A percentile compares a stretch with the other conserved stretches of the same genome.
Evolutionary conservation across 495 filamentous ascomycete species (phyloP).

Genomic region (Aspergillus leporis): DNA sequence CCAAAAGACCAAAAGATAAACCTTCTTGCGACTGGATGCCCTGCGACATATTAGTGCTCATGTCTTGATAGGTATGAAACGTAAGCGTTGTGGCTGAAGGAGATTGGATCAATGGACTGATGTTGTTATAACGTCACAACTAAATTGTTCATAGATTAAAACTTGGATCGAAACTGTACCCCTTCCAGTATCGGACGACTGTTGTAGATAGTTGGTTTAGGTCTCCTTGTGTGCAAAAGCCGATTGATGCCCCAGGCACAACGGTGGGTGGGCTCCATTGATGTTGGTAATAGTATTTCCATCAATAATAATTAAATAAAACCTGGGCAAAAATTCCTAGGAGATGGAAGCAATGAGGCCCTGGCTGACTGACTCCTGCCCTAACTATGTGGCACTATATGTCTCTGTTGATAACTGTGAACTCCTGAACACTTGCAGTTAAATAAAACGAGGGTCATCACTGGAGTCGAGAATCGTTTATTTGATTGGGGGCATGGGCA

Average conservation of each 20-base stretch:
- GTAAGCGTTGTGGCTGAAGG: not conserved
- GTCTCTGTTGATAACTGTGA: not conserved
- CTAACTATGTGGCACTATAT: not conserved
- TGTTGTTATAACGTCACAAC: not conserved
- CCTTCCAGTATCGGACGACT: not conserved
- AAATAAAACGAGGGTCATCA: not conserved
- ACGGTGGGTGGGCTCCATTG: not conserved
- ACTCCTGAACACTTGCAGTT: not conserved
- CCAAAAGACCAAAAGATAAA: not conserved
- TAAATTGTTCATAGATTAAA: not conserved
- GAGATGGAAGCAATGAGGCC: not conserved
- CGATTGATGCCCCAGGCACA: not conserved
- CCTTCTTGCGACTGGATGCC: slow-evolving; percentile 6
- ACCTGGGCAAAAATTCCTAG: not conserved
- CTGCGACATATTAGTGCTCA: not conserved
- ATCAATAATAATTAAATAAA: not conserved
- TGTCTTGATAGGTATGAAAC: too few species aligned
- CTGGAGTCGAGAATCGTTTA: not conserved
- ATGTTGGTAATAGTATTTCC: slow-evolving; percentile 1
- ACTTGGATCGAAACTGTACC: not conserved
- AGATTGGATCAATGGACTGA: not conserved
- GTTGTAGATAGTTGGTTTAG: too few species aligned
- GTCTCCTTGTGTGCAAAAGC: not conserved
- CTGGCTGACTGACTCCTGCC: not conserved
- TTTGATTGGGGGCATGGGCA: not conserved